phyloP scores from a whole-genome alignment of 768 basidiomycete genomes.

The Russula sp. region DNA sequence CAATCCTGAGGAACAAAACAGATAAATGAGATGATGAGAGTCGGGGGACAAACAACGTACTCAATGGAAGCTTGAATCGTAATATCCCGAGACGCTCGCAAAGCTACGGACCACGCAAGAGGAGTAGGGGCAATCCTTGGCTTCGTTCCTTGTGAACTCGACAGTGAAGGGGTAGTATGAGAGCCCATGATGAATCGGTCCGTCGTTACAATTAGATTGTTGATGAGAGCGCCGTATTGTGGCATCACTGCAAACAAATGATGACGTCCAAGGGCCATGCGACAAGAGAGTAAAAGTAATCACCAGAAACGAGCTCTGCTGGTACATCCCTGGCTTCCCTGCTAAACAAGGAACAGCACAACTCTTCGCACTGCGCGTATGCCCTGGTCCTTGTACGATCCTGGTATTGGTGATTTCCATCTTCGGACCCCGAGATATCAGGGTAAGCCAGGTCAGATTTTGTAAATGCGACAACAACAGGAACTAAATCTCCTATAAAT shows the following conservation, averaged over 20 bases:
- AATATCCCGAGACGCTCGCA: slow-evolving; percentile 5
- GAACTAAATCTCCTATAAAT: not conserved
- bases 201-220: not conserved
- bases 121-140: not conserved
- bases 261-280: not conserved
- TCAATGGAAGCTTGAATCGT: slow-evolving; percentile 14
- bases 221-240: not conserved
- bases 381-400: not conserved
- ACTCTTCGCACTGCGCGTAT: not conserved
- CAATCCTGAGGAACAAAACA: not conserved
- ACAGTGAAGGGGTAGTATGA: not conserved
- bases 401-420: not conserved
- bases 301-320: not conserved
- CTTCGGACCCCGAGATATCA: too few relatives aligned
- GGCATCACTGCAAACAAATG: not conserved
- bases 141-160: not conserved
- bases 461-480: slow-evolving; percentile 1
- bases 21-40: not conserved
- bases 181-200: not conserved
- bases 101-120: slow-evolving; percentile 10
- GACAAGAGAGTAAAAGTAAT: not conserved
- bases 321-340: not conserved
- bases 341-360: not conserved
- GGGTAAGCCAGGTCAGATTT: not conserved
- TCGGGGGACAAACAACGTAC: not conserved